These are phyloP conservation scores for Annulohypoxylon maeteangense DNA, from an alignment of 495 filamentous ascomycete species.

Conservation along the genomic window DNA sequence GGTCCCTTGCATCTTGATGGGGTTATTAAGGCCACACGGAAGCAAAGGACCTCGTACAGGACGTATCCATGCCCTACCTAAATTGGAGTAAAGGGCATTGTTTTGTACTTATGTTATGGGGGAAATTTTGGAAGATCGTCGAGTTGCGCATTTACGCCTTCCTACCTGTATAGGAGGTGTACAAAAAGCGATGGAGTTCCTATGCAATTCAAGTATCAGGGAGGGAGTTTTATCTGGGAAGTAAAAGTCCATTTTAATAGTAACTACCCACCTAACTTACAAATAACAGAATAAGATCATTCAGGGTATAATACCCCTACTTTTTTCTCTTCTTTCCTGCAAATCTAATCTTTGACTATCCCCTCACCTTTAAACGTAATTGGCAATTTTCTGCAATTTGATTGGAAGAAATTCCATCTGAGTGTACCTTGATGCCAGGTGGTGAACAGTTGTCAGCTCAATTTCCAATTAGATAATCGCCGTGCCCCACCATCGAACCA, in stretches of 20 bases:
- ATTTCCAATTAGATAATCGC: neutral
- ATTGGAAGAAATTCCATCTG: neutral
- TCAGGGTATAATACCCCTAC: neutral
- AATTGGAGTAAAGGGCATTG: neutral
- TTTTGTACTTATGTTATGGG: neutral
- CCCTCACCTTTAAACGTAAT: neutral
- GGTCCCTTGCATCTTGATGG: neutral
- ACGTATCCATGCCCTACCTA: neutral
- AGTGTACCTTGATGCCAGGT: neutral
- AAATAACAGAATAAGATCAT: neutral
- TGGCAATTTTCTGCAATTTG: neutral
- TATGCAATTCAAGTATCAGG: neutral
- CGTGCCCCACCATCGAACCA: slow-evolving; percentile 33
- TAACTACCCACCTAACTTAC: too few species aligned
- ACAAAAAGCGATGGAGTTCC: neutral
- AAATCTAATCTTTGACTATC: too few species aligned
- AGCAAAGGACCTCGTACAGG: neutral
- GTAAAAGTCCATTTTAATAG: neutral
- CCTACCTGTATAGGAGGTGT: neutral
- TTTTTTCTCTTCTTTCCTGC: neutral
- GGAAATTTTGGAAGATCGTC: neutral
- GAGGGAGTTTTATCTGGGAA: neutral
- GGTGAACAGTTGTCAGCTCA: neutral
- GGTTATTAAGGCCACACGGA: neutral
- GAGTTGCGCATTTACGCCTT: neutral